Base-by-base conservation (phyloP, 352 stramenopile species). In the Plasmopara halstedii region DNA sequence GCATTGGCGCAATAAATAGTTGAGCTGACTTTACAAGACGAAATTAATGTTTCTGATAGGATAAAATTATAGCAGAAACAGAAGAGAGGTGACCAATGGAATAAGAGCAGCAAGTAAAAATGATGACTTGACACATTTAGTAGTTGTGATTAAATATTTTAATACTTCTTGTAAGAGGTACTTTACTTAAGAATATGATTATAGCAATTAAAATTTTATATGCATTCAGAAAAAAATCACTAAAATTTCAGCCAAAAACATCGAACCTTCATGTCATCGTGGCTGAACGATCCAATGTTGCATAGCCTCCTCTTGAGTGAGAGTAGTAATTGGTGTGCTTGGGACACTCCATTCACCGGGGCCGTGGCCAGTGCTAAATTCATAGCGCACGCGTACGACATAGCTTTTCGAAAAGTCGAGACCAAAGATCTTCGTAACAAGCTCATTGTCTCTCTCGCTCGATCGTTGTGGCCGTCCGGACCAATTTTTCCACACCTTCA, bases 401-500 rank as follows among this genome's bases (percentile, higher is more conserved):
- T 85, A 89, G 50, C 61, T 84, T 44, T 89, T 89, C 21, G 63
- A 67, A 26, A 67, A 79, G 47, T 89, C 77, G 11, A 89, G 73
- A 0, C 77, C 77, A 38, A 70, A 79, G 27, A 89, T 73, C 17
- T 73, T 69, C 29, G 77, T 82, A 6, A 70, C 53, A 11, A 89
- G 56, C 53, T 87, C 74, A 1, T 55, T 61, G 13, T 81, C 72
- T 40, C 64, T 78, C 13, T 77, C 67, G 22, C 53, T 56, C 6
- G 70, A 70, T 35, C 58, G 63, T 35, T 60, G 61, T 17, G 70
- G 59, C 18, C 70, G 62, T 0, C 73, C 77, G 0, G 68, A 64
- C 77, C 77, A 89, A 45, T 66, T 89, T 43, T 84, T 85, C 77
- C 77, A 89, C 22, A 89, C 77, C 38, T 76, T 82, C 65, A 89